A percentile compares a stretch with the other conserved stretches of the same genome.
These are phyloP conservation scores for Fagopyrum homotropicum DNA, from an alignment of 148 eudicot genomes.

Conservation along the genomic window DNA sequence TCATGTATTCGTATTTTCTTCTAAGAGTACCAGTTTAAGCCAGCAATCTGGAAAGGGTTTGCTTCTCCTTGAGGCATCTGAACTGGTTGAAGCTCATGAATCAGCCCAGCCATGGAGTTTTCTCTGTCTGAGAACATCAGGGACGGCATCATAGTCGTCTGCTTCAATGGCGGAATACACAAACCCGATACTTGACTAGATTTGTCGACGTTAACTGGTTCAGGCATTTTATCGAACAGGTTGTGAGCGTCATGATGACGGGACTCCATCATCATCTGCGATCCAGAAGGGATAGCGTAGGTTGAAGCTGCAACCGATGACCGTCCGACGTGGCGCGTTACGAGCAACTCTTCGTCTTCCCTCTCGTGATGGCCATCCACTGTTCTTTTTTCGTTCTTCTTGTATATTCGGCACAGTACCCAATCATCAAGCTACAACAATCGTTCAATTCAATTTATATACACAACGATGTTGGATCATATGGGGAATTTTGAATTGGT, in stretches of 20 bases:
- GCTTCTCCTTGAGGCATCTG: not conserved
- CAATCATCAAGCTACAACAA: not conserved
- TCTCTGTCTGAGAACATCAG: not conserved
- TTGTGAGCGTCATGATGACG: not conserved
- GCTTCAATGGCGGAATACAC: not conserved
- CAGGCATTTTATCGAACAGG: conserved; percentile 1
- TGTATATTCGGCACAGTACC: conserved; percentile 8
- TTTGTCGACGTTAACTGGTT: not conserved
- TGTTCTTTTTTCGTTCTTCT: not conserved
- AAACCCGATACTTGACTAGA: not conserved
- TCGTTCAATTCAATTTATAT: not conserved
- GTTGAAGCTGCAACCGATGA: not conserved
- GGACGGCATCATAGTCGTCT: not conserved
- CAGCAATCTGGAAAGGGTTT: not conserved
- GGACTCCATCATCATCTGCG: not conserved
- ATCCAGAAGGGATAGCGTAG: not conserved
- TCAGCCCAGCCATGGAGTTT: not conserved
- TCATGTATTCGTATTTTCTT: not conserved
- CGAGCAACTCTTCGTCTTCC: not conserved
- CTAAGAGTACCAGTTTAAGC: not conserved
- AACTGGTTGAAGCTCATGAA: not conserved
- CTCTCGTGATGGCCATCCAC: not conserved
- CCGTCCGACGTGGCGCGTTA: not conserved
- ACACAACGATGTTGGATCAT: not conserved
- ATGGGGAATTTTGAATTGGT: not conserved